Conservation (phyloP, 2,329 filamentous ascomycete species). For the Dactylellina drechsleri region DNA sequence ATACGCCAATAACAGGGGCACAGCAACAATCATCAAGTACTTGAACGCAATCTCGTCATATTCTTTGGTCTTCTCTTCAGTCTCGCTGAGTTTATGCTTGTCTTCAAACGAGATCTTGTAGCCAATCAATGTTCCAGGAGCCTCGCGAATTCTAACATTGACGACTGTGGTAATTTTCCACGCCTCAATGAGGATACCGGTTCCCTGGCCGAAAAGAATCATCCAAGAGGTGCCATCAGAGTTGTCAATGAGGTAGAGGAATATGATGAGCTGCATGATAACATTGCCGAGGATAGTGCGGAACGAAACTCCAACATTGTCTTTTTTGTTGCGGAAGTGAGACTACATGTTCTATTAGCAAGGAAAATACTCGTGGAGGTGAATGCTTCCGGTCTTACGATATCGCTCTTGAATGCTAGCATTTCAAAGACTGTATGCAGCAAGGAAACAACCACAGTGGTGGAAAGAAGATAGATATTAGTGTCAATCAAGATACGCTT, state of each 20-base stretch:
- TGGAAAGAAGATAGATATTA: constrained; percentile 86
- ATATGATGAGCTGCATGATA: constrained; percentile 95
- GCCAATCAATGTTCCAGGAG: constrained; percentile 76
- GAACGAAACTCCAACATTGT: constrained; percentile 95
- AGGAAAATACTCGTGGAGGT: too few species aligned
- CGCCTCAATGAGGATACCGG: constrained; percentile 79
- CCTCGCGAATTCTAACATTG: constrained; percentile 80
- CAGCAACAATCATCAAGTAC: constrained; percentile 92
- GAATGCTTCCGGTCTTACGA: constrained; percentile 62
- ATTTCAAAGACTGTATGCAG: constrained; percentile 95
- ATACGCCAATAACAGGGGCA: constrained; percentile 88
- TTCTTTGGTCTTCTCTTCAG: constrained; percentile 97
- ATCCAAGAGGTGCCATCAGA: constrained; percentile 99
- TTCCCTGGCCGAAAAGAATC: constrained; percentile 92
- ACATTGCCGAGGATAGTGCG: constrained; percentile 96
- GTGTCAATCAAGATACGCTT: constrained; percentile 95
- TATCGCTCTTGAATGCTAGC: constrained; percentile 96
- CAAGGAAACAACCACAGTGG: constrained; percentile 85
- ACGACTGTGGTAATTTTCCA: constrained; percentile 99
- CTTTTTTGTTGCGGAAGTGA: constrained; percentile 99
- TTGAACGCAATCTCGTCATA: constrained; percentile 98
- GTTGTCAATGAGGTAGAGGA: constrained; percentile 96
- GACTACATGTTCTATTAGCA: constrained; percentile 61
- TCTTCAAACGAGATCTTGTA: constrained; percentile 89
- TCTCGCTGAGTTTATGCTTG: constrained; percentile 94